Evolutionary conservation across 2,329 filamentous ascomycete genomes (phyloP).

Genomic region (Trichoderma pleuroti): DNA sequence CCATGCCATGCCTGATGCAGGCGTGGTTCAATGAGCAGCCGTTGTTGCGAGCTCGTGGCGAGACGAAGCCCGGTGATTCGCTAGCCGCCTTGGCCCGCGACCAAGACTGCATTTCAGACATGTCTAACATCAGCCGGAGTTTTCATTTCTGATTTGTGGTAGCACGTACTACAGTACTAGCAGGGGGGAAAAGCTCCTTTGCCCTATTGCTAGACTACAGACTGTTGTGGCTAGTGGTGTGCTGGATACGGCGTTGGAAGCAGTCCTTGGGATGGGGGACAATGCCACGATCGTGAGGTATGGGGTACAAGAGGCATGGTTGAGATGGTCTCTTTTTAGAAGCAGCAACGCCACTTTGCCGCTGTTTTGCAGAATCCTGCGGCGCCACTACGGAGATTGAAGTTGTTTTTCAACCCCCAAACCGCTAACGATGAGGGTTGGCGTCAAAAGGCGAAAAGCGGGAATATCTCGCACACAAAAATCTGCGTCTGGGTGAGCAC

Average conservation of each 20-base stretch:
- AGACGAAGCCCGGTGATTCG: slow-evolving; percentile 8
- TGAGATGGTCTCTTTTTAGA: not conserved
- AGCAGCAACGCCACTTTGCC: not conserved
- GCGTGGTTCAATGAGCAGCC: not conserved
- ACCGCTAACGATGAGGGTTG: not conserved
- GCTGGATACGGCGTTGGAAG: not conserved
- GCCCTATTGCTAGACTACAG: not conserved
- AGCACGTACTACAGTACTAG: not conserved
- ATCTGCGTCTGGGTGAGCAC: not conserved
- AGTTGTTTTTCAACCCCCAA: not conserved
- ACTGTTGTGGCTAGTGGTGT: not conserved
- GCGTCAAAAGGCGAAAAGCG: not conserved
- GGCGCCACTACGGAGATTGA: not conserved
- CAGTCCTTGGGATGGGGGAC: not conserved
- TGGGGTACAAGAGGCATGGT: not conserved
- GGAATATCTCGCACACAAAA: not conserved
- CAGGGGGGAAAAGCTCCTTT: not conserved
- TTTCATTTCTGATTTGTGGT: not conserved
- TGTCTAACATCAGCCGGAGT: slow-evolving; percentile 1
- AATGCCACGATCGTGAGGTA: not conserved
- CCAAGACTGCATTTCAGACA: slow-evolving; percentile 6
- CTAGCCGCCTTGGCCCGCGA: not conserved
- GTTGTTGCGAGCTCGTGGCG: slow-evolving; percentile 6
- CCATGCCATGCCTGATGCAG: not conserved
- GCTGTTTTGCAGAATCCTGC: not conserved